These are phyloP conservation scores for slime mould (Dictyostelium discoideum) DNA, from an alignment of 78 protist genomes.

Conservation along the genomic window DNA sequence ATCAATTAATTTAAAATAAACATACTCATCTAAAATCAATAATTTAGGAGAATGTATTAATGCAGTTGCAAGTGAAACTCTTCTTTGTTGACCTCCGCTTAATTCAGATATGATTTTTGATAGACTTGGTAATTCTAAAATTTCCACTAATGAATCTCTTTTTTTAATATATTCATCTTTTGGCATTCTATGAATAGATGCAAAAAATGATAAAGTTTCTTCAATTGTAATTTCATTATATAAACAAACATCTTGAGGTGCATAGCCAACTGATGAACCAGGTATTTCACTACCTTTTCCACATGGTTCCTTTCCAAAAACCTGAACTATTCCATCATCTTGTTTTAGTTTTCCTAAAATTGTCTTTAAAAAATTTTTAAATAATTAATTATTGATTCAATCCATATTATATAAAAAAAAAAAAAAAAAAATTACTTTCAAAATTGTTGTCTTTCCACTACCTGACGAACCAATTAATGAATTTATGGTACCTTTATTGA, in stretches of 20 bases:
- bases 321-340: conserved; percentile 25
- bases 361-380: not conserved
- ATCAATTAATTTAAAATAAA: no score
- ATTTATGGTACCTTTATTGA: conserved; percentile 16
- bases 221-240: conserved; percentile 40
- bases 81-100: conserved; percentile 83
- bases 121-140: not conserved
- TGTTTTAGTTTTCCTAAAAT: not conserved
- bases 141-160: not conserved
- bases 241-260: conserved; percentile 80
- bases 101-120: not conserved
- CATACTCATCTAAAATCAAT: conserved; percentile 59
- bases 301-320: conserved; percentile 55
- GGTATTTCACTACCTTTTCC: not conserved
- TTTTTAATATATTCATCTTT: not conserved
- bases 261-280: conserved; percentile 64
- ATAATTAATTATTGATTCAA: no score
- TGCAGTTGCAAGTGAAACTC: conserved; percentile 59
- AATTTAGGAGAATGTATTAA: conserved; percentile 67
- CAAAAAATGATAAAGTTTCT: conserved; percentile 65
- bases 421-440: not conserved
- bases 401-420: no score
- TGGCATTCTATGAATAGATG: conserved; percentile 13
- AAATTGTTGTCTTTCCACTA: conserved; percentile 39
- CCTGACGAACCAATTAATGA: conserved; percentile 78